These are phyloP conservation scores for Chytriomyces confervae DNA, from an alignment of 192 early-diverging fungal species.

Conservation along the genomic window DNA sequence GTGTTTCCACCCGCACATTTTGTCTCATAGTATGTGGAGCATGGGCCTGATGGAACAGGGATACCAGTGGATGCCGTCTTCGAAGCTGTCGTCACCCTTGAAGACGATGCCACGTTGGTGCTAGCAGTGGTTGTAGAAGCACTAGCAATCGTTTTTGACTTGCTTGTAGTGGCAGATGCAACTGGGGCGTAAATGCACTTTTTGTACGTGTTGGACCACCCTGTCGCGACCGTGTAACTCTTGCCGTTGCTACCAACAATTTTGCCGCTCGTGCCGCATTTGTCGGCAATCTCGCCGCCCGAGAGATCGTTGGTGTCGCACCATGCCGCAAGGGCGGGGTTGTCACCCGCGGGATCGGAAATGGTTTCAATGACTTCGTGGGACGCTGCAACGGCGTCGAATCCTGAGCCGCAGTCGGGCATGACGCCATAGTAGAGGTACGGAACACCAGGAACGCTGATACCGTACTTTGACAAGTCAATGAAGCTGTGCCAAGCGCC, in stretches of 20 bases:
- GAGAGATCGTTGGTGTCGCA: background rate
- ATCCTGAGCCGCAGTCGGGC: constrained; percentile 8
- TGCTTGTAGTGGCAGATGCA: too few relatives aligned
- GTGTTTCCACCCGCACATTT: background rate
- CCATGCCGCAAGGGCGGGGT: background rate
- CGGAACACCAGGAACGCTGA: constrained; percentile 4
- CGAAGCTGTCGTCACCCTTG: background rate
- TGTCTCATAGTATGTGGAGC: background rate
- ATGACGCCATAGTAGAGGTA: constrained; percentile 44
- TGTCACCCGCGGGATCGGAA: background rate
- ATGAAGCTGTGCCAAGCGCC: constrained; percentile 44
- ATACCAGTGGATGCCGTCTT: background rate
- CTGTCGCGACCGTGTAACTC: constrained; percentile 10
- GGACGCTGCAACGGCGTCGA: background rate
- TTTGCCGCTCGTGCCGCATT: background rate
- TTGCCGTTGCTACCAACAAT: background rate
- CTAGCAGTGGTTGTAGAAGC: too few relatives aligned
- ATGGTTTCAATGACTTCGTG: constrained; percentile 15
- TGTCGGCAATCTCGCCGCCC: background rate
- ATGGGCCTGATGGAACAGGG: background rate
- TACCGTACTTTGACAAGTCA: constrained; percentile 4
- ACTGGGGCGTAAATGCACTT: constrained; percentile 4
- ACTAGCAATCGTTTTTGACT: too few relatives aligned
- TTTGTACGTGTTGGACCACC: background rate
- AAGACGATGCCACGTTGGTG: background rate